A percentile compares a stretch with the other conserved stretches of the same genome.
Evolutionary conservation across 106 monocot genomes (phyloP).

Genomic region (Dendrobium catenatum): DNA sequence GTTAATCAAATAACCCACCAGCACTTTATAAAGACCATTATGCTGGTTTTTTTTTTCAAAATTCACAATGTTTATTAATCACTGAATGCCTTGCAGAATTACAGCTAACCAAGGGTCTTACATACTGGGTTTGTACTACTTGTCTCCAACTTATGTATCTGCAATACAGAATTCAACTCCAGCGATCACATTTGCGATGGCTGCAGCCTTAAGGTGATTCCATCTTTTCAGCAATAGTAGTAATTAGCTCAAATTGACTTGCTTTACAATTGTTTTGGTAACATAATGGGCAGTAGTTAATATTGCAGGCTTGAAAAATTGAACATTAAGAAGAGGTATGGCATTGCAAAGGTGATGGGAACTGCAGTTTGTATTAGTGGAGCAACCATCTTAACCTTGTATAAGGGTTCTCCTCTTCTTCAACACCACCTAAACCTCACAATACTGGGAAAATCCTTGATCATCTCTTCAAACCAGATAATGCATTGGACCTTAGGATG

Average conservation of each 20-base stretch:
- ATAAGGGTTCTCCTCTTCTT: constrained; percentile 73
- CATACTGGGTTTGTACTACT: constrained; percentile 60
- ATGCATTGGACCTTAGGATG: constrained; percentile 84
- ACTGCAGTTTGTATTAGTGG: constrained; percentile 70
- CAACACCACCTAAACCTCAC: constrained; percentile 8
- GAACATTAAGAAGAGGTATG: constrained; percentile 39
- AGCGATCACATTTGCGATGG: constrained; percentile 79
- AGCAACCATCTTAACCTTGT: constrained; percentile 77
- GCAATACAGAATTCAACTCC: constrained; percentile 77
- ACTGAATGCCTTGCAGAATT: constrained; percentile 12
- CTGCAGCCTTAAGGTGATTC: constrained; percentile 59
- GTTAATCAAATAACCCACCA: not conserved
- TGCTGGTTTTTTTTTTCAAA: not conserved
- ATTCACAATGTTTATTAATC: not conserved
- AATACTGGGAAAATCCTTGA: not conserved
- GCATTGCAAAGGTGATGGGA: constrained; percentile 78
- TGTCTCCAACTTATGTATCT: constrained; percentile 85
- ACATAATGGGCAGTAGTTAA: not conserved
- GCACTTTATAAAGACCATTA: not conserved
- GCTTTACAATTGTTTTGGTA: not conserved
- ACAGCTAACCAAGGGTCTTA: constrained; percentile 91
- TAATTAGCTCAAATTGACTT: not conserved
- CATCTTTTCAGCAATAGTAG: not conserved
- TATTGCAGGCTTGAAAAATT: constrained; percentile 60
- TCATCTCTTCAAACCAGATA: constrained; percentile 32